Evolutionary conservation across 441 rosid genomes (phyloP), one percentile per base, ranked within the genome.

Genomic region (Aleurites moluccanus): DNA sequence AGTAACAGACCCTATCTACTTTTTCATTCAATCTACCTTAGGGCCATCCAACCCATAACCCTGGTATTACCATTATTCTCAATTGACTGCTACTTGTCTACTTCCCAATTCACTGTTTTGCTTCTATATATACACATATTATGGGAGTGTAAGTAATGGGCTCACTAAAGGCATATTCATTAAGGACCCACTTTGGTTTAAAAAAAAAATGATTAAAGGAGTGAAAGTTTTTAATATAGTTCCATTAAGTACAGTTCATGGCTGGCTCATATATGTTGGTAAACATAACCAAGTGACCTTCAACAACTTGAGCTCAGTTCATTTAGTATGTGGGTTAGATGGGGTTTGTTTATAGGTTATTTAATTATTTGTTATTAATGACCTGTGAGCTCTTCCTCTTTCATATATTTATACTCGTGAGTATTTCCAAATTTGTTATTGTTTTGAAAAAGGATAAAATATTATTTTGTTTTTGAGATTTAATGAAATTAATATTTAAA

Each of bases 1-100:
- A 38, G 8, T 6, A 35, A 1, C 20, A 21, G 2, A 44, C 27
- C 73, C 3, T 66, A 72, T 69, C 71, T 62, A 53, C 69, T 74
- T 64, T 62, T 57, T 55, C 68, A 20, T 64, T 67, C 59, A 67
- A 64, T 79, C 60, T 20, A 1, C 14, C 52, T 21, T 49, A 73
- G 85, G 85, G 75, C 81, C 81, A 80, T 77, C n/a, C 72, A 56
- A 72, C 69, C 84, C 75, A 74, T 27, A 44, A 15, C 57, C 9
- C 76, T 76, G 77, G 8, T 75, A 65, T 78, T 42, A 0, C 78
- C 79, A 70, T 82, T 67, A 79, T 77, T 65, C 85, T 25, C 6
- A 47, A 75, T 79, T 77, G 28, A 80, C 76, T 61, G 76, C 77
- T 71, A 23, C 71, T 61, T 64, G 76, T 74, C 81, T 25, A 9